These are phyloP conservation scores for Fusarium abutilonis DNA, from an alignment of 2,329 filamentous ascomycete genomes.

Conservation along the genomic window DNA sequence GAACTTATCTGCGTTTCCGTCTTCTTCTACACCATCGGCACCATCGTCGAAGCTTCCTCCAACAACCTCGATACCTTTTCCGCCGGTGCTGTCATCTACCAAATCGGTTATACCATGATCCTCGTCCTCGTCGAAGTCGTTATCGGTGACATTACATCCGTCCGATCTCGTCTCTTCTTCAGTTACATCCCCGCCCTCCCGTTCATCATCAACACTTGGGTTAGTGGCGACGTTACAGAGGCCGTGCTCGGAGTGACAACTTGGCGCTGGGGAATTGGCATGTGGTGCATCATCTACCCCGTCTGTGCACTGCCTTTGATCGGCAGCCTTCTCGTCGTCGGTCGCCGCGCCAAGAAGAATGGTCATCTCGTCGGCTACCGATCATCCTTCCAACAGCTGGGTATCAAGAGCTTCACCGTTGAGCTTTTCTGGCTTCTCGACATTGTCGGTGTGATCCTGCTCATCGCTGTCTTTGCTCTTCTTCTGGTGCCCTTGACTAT, in stretches of 20 bases:
- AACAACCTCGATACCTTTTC: conserved; percentile 61
- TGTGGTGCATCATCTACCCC: conserved; percentile 72
- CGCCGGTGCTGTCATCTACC: conserved; percentile 68
- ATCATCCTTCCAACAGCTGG: conserved; percentile 48
- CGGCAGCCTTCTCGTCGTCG: conserved; percentile 60
- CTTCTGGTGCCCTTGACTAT: conserved; percentile 58
- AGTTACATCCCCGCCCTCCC: conserved; percentile 69
- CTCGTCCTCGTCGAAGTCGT: conserved; percentile 71
- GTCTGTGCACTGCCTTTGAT: conserved; percentile 67
- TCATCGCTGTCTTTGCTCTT: conserved; percentile 59
- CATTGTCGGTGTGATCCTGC: conserved; percentile 56
- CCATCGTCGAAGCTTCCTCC: conserved; percentile 65
- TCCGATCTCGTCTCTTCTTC: conserved; percentile 70
- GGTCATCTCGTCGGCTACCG: conserved; percentile 56
- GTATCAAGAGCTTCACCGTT: conserved; percentile 47
- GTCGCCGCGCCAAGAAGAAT: conserved; percentile 61
- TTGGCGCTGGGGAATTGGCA: conserved; percentile 72
- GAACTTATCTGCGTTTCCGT: conserved; percentile 66
- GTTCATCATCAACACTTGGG: conserved; percentile 73
- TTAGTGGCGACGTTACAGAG: conserved; percentile 65
- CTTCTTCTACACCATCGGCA: conserved; percentile 68
- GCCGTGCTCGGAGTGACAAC: conserved; percentile 59
- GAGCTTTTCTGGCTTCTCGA: conserved; percentile 60
- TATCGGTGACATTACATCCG: conserved; percentile 71
- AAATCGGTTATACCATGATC: conserved; percentile 70